A percentile compares a stretch with the other conserved stretches of the same genome.
Evolutionary conservation across 768 basidiomycete species (phyloP).

Genomic region (Clavulina sp.): DNA sequence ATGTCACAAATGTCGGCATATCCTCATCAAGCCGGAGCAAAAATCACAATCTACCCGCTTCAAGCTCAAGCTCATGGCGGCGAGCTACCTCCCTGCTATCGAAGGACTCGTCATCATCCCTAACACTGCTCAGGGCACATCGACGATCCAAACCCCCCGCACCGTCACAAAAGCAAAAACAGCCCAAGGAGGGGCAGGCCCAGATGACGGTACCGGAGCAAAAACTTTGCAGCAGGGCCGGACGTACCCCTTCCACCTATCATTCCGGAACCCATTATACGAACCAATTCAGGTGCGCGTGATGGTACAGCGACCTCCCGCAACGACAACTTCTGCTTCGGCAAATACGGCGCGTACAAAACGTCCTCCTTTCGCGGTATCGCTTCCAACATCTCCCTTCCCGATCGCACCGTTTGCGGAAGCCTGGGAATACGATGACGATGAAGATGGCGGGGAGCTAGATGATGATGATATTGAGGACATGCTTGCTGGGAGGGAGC

Average conservation of each 20-base stretch:
- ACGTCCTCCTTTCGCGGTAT: conserved; percentile 61
- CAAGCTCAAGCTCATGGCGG: conserved; percentile 95
- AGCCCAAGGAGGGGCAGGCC: conserved; percentile 18
- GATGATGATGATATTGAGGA: conserved; percentile 26
- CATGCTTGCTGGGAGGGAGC: conserved; percentile 19
- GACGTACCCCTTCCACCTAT: conserved; percentile 76
- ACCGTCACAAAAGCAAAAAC: conserved; percentile 12
- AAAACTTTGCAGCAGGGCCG: conserved; percentile 48
- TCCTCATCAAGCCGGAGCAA: conserved; percentile 95
- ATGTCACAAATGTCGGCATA: conserved; percentile 85
- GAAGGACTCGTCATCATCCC: conserved; percentile 36
- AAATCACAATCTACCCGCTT: conserved; percentile 87
- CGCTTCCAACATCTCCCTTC: conserved; percentile 62
- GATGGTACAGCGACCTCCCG: conserved; percentile 46
- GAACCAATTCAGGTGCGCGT: conserved; percentile 90
- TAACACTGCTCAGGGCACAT: conserved; percentile 24
- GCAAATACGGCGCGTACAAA: conserved; percentile 34
- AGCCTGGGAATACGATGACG: conserved; percentile 96
- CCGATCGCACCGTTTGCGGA: conserved; percentile 82
- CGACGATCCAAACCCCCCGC: conserved; percentile 21
- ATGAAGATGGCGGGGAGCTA: conserved; percentile 58
- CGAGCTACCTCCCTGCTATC: conserved; percentile 84
- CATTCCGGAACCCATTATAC: conserved; percentile 86
- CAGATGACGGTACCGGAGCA: conserved; percentile 25
- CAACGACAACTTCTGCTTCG: conserved; percentile 20